Percentiles rank a stretch among this genome's conserved stretches.
phyloP scores from a whole-genome alignment of 148 eudicot species.

The Limonium bicolor region DNA sequence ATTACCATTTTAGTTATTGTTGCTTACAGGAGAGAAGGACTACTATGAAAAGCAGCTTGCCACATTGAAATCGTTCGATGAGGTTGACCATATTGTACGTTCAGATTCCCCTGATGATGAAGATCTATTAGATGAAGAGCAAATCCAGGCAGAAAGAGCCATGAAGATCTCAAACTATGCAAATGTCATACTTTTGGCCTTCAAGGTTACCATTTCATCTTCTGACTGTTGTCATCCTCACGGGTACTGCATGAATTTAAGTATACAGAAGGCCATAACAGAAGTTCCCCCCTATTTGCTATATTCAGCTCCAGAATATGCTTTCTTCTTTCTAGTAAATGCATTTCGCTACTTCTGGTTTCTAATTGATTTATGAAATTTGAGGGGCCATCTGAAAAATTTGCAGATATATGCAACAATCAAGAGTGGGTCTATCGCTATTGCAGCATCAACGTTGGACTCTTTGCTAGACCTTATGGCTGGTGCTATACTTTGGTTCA shows the following conservation, averaged over 20 bases:
- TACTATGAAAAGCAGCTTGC: slow-evolving; percentile 73
- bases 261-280: neutral
- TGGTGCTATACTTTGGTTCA: slow-evolving; percentile 89
- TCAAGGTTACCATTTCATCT: slow-evolving; percentile 33
- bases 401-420: slow-evolving; percentile 69
- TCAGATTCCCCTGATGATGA: slow-evolving; percentile 26
- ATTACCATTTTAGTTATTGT: no score
- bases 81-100: slow-evolving; percentile 38
- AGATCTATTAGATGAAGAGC: slow-evolving; percentile 48
- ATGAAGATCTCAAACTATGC: slow-evolving; percentile 82
- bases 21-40: slow-evolving; percentile 47
- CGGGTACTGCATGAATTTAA: neutral
- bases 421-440: slow-evolving; percentile 75
- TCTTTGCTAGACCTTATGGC: slow-evolving; percentile 94
- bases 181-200: slow-evolving; percentile 50
- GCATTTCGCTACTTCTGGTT: no score
- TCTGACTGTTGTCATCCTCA: neutral
- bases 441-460: slow-evolving; percentile 91
- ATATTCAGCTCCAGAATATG: no score
- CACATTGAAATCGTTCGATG: slow-evolving; percentile 68
- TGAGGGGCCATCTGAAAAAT: no score
- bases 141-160: slow-evolving; percentile 60
- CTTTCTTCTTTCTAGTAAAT: no score
- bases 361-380: no score
- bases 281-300: no score